Evolutionary conservation across 331 rosid genomes (phyloP), one percentile per base, ranked within the genome.

Genomic region (Cydonia oblonga): DNA sequence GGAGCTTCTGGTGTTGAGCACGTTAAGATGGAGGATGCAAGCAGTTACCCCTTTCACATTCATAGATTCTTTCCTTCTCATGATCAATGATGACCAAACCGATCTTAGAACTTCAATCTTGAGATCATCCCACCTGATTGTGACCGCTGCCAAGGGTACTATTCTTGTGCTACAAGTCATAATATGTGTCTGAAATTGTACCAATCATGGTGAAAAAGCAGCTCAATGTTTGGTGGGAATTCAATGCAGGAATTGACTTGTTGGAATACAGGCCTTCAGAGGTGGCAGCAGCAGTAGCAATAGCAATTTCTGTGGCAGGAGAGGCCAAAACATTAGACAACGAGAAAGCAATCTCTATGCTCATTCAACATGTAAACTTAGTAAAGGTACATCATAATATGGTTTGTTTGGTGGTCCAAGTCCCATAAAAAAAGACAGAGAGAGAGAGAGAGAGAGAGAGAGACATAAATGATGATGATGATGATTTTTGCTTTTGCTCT

Each of bases 231-330:
- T 35, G 46, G 66, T 57, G 74, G 76, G 15, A 84, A 82, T 81
- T 84, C 32, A 85, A 87, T 84, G 97, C 91, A 93, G 98, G 88
- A 68, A 83, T 91, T 75, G 99, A 90, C 72, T 91, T 89, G 83
- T 87, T 95, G 92, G 99, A 87, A 86, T 95, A 87, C 89, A 91
- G 68, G 79, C 93, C 96, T 38, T 95, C 99, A 33, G 97, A 91
- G 77, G 79, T 91, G 64, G 97, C 99, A 68, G 99, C 93, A 62
- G 97, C 99, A 11, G 92, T 88, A 80, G 90, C 97, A 14, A 79
- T 88, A 80, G 90, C 97, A 14, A 79, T 88, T 68, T 81, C 76
- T 81, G 88, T 87, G 35, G 81, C 82, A 14, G 82, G 85, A 61
- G 92, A 84, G 78, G 76, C 85, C 80, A 79, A 86, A 84, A 63